Evolutionary conservation across 2,329 filamentous ascomycete genomes (phyloP).

Genomic region (Lasiodiplodia sp.): DNA sequence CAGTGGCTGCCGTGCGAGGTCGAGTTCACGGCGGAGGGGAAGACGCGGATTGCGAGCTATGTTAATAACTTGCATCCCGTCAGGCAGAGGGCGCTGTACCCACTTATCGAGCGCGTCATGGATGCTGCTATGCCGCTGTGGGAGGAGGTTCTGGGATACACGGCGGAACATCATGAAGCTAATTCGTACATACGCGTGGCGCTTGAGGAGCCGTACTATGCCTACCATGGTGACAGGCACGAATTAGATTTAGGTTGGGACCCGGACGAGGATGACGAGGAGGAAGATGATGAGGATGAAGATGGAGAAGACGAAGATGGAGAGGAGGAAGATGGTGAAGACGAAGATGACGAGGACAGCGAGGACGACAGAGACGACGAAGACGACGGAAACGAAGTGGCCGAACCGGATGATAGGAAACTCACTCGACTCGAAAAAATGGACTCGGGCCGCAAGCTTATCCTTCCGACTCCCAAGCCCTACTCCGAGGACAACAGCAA

Average conservation of each 20-base stretch:
- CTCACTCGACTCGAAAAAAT: not conserved
- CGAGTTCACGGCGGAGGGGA: slow-evolving; percentile 41
- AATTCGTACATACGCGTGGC: not conserved
- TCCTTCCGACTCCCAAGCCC: not conserved
- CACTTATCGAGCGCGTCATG: slow-evolving; percentile 53
- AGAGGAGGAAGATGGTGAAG: not conserved
- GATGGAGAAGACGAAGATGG: not conserved
- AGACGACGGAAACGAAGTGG: not conserved
- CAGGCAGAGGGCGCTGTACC: slow-evolving; percentile 50
- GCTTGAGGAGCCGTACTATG: not conserved
- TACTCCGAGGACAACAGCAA: not conserved
- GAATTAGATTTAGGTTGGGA: too few species aligned
- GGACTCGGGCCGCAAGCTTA: not conserved
- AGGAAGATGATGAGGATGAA: not conserved
- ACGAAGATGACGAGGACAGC: not conserved
- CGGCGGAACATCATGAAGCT: not conserved
- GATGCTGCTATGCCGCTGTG: slow-evolving; percentile 54
- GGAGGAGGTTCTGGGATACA: slow-evolving; percentile 33
- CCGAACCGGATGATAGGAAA: not conserved
- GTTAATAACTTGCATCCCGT: slow-evolving; percentile 60
- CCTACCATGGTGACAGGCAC: not conserved
- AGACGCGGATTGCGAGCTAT: slow-evolving; percentile 54
- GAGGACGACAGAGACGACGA: not conserved
- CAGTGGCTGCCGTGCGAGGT: slow-evolving; percentile 62
- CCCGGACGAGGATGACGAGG: not conserved